Evolutionary conservation across 495 filamentous ascomycete genomes (phyloP).

Genomic region (Aspergillus heteromorphus): DNA sequence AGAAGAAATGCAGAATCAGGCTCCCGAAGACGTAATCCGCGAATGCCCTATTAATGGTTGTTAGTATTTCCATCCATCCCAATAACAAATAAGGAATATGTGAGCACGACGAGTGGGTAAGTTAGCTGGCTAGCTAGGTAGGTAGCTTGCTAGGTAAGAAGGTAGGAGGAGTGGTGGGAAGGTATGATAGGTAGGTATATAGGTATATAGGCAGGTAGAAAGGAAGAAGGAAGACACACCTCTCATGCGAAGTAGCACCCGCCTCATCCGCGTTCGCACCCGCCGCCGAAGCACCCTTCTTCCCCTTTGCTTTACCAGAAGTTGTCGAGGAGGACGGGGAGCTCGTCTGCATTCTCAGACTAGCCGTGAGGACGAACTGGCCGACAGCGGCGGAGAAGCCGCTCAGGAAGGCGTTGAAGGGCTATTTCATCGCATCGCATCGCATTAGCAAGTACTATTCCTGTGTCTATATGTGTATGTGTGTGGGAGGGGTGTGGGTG

Average conservation of each 20-base stretch:
- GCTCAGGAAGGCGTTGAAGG: slow-evolving; percentile 96
- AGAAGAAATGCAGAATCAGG: slow-evolving; percentile 96
- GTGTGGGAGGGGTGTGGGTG: neutral
- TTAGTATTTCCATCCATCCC: neutral
- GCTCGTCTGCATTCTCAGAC: slow-evolving; percentile 84
- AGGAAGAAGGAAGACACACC: slow-evolving; percentile 27
- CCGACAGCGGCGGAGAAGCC: slow-evolving; percentile 94
- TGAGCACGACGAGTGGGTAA: no score
- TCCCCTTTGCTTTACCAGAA: slow-evolving; percentile 28
- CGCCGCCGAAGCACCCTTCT: slow-evolving; percentile 20
- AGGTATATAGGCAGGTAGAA: neutral
- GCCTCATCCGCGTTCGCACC: slow-evolving; percentile 23
- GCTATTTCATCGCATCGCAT: slow-evolving; percentile 43
- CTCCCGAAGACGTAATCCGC: slow-evolving; percentile 95
- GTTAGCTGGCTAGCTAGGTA: neutral
- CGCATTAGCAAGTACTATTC: no score
- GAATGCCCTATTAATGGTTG: slow-evolving; percentile 63
- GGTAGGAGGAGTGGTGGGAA: no score
- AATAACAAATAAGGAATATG: no score
- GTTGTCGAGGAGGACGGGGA: slow-evolving; percentile 17
- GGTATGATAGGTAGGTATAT: no score
- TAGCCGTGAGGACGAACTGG: slow-evolving; percentile 93
- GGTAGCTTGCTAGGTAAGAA: neutral
- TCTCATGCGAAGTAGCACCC: slow-evolving; percentile 42
- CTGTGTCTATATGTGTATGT: neutral